These are phyloP conservation scores for Vigna trinervia DNA, from an alignment of 306 rosid genomes.

Conservation along the genomic window DNA sequence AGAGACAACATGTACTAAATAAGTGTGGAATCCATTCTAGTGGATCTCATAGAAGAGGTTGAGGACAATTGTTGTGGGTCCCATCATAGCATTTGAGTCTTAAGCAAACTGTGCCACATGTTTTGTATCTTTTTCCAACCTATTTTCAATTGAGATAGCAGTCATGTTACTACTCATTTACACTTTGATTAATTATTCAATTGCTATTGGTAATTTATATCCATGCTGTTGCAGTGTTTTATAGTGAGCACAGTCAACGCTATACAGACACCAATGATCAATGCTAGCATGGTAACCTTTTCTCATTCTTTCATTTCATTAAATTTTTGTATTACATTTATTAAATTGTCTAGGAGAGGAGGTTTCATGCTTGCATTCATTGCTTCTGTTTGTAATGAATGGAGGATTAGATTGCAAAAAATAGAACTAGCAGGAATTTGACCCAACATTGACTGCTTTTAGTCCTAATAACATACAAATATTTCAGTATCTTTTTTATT, in stretches of 20 bases:
- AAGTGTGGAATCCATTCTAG: neutral
- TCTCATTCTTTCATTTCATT: conserved; percentile 31
- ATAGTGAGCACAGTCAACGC: conserved; percentile 96
- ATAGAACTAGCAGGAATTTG: conserved; percentile 20
- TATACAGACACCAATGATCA: conserved; percentile 97
- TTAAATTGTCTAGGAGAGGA: conserved; percentile 12
- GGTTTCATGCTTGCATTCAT: conserved; percentile 32
- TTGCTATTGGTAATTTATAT: conserved; percentile 36
- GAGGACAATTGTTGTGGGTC: neutral
- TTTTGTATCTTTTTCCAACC: conserved; percentile 8
- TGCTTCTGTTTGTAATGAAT: conserved; percentile 19
- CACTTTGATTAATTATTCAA: conserved; percentile 32
- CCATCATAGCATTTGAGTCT: neutral
- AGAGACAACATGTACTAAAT: neutral
- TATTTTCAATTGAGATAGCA: conserved; percentile 21
- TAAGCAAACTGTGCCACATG: conserved; percentile 27
- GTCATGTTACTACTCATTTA: neutral
- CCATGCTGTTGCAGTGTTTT: conserved; percentile 75
- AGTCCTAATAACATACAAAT: conserved; percentile 18
- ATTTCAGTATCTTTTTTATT: neutral
- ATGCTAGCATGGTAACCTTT: conserved; percentile 86
- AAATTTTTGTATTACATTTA: conserved; percentile 14
- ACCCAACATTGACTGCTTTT: conserved; percentile 1
- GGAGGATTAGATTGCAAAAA: conserved; percentile 3
- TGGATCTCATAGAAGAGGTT: conserved; percentile 6